A percentile compares a stretch with the other conserved stretches of the same genome.
Evolutionary conservation across 805 yeast species (phyloP).

Genomic region (Ogataea ramenticola): DNA sequence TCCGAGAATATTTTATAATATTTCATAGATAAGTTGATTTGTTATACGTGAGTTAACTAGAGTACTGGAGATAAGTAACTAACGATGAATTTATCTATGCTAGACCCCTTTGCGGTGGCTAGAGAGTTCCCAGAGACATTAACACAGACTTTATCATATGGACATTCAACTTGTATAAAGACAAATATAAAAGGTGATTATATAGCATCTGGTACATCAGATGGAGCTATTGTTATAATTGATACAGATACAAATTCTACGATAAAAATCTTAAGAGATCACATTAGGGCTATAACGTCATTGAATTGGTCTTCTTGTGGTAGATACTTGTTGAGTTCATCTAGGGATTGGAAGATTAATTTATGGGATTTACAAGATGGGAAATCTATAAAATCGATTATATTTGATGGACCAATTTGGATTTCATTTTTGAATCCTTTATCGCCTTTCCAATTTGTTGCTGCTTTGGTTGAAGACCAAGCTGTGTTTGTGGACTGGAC

Average conservation of each 20-base stretch:
- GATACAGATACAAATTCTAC: conserved; percentile 65
- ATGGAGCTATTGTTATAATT: conserved; percentile 67
- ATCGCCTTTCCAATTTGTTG: conserved; percentile 42
- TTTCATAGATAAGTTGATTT: too few relatives aligned
- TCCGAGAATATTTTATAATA: too few relatives aligned
- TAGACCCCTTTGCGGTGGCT: conserved; percentile 87
- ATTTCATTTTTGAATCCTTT: conserved; percentile 49
- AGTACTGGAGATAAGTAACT: too few relatives aligned
- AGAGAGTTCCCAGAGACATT: conserved; percentile 87
- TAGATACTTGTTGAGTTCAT: conserved; percentile 56
- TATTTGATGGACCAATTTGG: conserved; percentile 73
- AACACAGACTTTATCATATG: conserved; percentile 60
- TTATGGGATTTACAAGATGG: conserved; percentile 66
- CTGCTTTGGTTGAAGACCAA: conserved; percentile 56
- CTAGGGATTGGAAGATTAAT: conserved; percentile 77
- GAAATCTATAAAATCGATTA: conserved; percentile 33
- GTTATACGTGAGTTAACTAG: too few relatives aligned
- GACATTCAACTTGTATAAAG: conserved; percentile 60
- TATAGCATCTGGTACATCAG: conserved; percentile 69
- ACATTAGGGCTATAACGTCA: conserved; percentile 66
- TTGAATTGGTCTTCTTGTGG: conserved; percentile 72
- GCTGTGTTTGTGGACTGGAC: conserved; percentile 44
- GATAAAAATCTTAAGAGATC: conserved; percentile 53
- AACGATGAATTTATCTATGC: conserved; percentile 67
- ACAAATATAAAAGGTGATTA: conserved; percentile 78